Evolutionary conservation across 768 basidiomycete genomes (phyloP).

Genomic region (Mycena leptocephala): DNA sequence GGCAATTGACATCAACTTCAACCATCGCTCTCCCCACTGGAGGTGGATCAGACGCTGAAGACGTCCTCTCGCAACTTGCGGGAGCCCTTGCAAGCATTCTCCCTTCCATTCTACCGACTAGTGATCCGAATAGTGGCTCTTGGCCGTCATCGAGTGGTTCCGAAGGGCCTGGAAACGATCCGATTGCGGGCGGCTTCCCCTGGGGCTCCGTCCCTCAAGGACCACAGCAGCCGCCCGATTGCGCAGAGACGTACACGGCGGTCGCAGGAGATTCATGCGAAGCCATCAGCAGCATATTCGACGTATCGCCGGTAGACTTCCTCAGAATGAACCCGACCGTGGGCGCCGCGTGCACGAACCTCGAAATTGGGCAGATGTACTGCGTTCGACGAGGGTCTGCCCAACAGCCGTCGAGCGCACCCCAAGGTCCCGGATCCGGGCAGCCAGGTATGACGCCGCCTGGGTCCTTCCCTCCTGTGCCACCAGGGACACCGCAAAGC

Average conservation of each 20-base stretch:
- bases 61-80: constrained; percentile 4
- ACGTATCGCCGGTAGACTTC: constrained; percentile 10
- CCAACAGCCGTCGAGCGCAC: not conserved
- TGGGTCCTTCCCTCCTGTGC: not conserved
- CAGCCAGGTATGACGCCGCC: not conserved
- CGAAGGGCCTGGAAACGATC: not conserved
- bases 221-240: not conserved
- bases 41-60: not conserved
- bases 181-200: not conserved
- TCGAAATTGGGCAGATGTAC: constrained; percentile 11
- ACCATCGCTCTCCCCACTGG: not conserved
- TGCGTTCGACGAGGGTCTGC: constrained; percentile 1
- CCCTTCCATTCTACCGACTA: not conserved
- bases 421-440: not conserved
- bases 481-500: not conserved
- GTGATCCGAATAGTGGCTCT: not conserved
- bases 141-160: not conserved
- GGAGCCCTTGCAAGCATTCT: not conserved
- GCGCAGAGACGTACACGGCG: constrained; percentile 9
- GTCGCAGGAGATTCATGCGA: constrained; percentile 13
- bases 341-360: constrained; percentile 14
- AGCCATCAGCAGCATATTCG: constrained; percentile 3
- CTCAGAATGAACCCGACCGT: constrained; percentile 20
- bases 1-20: not conserved
- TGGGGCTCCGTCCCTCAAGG: not conserved